These are phyloP conservation scores for Coemansia sp. DNA, from an alignment of 371 early-diverging fungal genomes.

Conservation along the genomic window DNA sequence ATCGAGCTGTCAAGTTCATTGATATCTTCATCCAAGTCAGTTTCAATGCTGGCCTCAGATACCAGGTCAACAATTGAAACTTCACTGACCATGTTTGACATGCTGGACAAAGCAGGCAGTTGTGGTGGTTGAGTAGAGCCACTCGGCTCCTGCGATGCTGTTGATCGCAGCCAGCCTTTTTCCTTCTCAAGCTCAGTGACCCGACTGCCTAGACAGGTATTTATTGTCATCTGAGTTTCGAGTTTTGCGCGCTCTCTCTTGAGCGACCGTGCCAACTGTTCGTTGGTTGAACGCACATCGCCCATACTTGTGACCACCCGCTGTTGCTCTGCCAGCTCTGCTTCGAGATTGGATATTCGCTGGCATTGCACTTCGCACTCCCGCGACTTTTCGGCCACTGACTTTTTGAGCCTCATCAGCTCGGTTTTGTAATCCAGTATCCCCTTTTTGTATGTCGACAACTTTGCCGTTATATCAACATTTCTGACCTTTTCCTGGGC, in stretches of 20 bases:
- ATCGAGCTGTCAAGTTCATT: not conserved
- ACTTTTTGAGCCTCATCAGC: constrained; percentile 12
- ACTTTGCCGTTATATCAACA: not conserved
- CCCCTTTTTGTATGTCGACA: not conserved
- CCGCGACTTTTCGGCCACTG: constrained; percentile 27
- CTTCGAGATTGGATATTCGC: not conserved
- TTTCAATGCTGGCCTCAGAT: constrained; percentile 1
- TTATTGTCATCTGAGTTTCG: constrained; percentile 12
- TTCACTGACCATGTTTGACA: not conserved
- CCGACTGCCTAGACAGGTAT: constrained; percentile 19
- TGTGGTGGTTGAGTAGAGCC: not conserved
- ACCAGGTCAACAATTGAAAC: not conserved
- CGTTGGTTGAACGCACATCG: constrained; percentile 37
- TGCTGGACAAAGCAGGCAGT: not conserved
- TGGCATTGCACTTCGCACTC: constrained; percentile 15
- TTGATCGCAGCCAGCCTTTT: not conserved
- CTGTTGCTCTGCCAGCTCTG: constrained; percentile 33
- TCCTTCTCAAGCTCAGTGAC: constrained; percentile 6
- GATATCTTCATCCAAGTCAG: not conserved
- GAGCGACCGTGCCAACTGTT: constrained; percentile 33
- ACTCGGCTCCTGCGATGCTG: not conserved
- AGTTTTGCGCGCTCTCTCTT: constrained; percentile 28
- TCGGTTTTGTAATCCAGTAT: not conserved
- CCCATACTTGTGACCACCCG: constrained; percentile 33
- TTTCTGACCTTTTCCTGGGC: not conserved